Evolutionary conservation across 225 moss, liverwort and hornwort species (phyloP).

Genomic region (Takakia lepidozioides): DNA sequence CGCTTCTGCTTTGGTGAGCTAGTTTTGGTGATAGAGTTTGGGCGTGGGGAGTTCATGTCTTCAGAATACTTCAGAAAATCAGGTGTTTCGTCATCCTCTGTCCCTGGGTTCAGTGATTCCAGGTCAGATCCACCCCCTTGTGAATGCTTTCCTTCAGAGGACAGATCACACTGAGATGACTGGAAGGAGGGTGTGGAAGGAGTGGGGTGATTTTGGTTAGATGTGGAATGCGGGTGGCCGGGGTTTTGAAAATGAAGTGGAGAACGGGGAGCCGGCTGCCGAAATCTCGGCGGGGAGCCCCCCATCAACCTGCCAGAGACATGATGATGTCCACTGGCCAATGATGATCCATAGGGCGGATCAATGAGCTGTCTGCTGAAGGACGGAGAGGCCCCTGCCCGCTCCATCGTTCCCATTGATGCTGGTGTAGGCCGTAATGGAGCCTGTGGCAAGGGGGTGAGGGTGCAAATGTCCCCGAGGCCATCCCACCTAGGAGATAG

Average conservation of each 20-base stretch:
- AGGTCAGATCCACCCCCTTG: background rate
- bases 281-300: conserved; percentile 26
- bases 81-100: conserved; percentile 44
- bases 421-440: conserved; percentile 75
- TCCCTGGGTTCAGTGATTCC: conserved; percentile 5
- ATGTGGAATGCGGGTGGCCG: conserved; percentile 15
- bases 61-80: conserved; percentile 67
- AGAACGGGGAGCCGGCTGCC: conserved; percentile 45
- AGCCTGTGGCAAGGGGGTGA: conserved; percentile 68
- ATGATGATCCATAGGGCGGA: conserved; percentile 35
- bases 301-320: conserved; percentile 30
- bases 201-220: conserved; percentile 18
- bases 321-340: conserved; percentile 29
- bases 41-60: conserved; percentile 46
- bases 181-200: conserved; percentile 15
- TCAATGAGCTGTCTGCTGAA: conserved; percentile 71
- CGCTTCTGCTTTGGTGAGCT: conserved; percentile 89
- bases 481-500: conserved; percentile 91
- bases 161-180: conserved; percentile 22
- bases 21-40: conserved; percentile 61
- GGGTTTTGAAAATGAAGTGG: conserved; percentile 37
- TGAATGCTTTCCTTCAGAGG: conserved; percentile 20
- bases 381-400: conserved; percentile 63
- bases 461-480: conserved; percentile 76
- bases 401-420: conserved; percentile 57